A percentile compares a stretch with the other conserved stretches of the same genome.
Conservation (phyloP, 441 rosid genomes). For the Gossypium aridum region DNA sequence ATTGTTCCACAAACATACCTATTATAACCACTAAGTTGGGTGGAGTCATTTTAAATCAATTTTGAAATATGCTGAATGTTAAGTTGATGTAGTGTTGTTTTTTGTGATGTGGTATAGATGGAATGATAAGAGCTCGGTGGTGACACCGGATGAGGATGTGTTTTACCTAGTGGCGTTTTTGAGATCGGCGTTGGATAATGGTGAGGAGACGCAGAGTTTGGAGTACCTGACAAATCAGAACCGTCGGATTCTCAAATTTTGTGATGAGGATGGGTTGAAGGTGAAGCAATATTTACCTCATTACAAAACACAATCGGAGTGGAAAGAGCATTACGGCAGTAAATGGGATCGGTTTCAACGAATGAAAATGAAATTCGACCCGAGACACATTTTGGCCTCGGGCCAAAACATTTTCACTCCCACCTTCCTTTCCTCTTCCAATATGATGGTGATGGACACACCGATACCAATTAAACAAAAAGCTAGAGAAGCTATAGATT, state of each 20-base stretch:
- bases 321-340: constrained; percentile 73
- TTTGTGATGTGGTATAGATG: constrained; percentile 39
- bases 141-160: constrained; percentile 86
- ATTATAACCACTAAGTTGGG: not conserved
- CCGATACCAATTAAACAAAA: not conserved
- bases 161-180: constrained; percentile 80
- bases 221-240: constrained; percentile 64
- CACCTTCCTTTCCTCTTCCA: constrained; percentile 18
- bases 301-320: constrained; percentile 46
- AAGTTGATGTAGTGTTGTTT: not conserved
- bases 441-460: constrained; percentile 21
- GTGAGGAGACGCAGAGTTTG: constrained; percentile 50
- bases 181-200: constrained; percentile 65
- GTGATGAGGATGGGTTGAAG: constrained; percentile 56
- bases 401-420: constrained; percentile 74
- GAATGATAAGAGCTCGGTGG: constrained; percentile 71
- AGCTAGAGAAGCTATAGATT: not conserved
- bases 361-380: constrained; percentile 65
- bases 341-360: constrained; percentile 61
- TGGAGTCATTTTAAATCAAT: too few relatives aligned
- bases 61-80: not conserved
- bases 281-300: constrained; percentile 88
- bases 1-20: too few relatives aligned
- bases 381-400: constrained; percentile 58
- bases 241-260: constrained; percentile 61